Base-by-base conservation (phyloP, 257 asterid species). In the Cordia subcordata region DNA sequence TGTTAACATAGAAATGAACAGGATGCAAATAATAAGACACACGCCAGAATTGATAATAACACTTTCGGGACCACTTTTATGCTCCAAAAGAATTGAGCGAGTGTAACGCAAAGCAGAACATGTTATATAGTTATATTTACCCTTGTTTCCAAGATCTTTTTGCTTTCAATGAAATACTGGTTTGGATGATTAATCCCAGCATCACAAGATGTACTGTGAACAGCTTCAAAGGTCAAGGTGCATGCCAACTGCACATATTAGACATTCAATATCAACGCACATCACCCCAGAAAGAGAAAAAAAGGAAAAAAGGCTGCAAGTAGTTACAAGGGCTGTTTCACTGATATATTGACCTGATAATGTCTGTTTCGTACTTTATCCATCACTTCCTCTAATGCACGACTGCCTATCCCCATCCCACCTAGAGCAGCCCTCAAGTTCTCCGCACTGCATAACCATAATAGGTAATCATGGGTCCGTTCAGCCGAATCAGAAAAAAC, bases 171-270 rank as follows among this genome's bases (percentile, higher is more conserved):
- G 66, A 69, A 89, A 79, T 85, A 93, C 73, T 89, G 95, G 78
- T 86, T 93, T 66, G 95, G 97, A 80, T 93, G 97, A 78, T 85
- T 89, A 59, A 93, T 82, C 61, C 99, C 97, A 46, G 88, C 86
- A 63, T 89, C 97, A 76, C 92, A 89, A 44, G 90, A 74, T 66
- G 84, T 61, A 53, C 80, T 77, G 60, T 89, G 99, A 75, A 89
- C 79, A 70, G 97, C 94, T 81, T 93, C 99, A 75, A 87, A 93
- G 54, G 97, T 85, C 77, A 93, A 83, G 42, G 95, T 93, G 45
- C 99, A 93, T 12, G 97, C 97, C 79, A 89, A 67, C 97, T 93
- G 86, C 77, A 72, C 40, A 68, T 59, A 52, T 57, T 42, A 42
- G 4, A 42, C 42, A 16, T 55, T 49, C 60, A 51, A 16, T 12